Evolutionary conservation across 495 filamentous ascomycete genomes (phyloP), one percentile per base, ranked within the genome.

Genomic region (Niebla homalea): DNA sequence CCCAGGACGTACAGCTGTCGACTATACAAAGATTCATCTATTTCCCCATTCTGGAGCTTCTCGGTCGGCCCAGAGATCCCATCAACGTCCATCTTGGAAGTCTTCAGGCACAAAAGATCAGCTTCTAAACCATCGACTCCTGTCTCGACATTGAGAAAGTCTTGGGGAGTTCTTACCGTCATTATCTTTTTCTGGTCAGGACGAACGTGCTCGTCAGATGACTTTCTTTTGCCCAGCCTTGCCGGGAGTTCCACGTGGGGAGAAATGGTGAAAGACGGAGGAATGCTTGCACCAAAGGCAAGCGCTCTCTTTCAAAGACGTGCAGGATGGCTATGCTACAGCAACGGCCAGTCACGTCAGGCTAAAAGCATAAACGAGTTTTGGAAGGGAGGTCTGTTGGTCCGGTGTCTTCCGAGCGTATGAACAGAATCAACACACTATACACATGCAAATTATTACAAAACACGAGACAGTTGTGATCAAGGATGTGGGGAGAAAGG

Each of bases 11-110:
- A 94, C 42, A 99, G 86, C 69, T 99, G 93, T 50, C 93, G 79
- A 67, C 89, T 95, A 75, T 99, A 99, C 55, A 99, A 77, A 46
- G 85, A 87, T 69, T 99, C 93, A 64, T 99, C 93, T 69, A 99
- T 97, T 57, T 93, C 74, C 37, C 71, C 73, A 51, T 79, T 70
- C 58, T 81, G 78, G 57, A 83, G 72, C 60, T 70, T 57, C 60
- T 79, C 76, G 56, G 73, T 66, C 36, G 67, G 70, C 38, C 76
- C 71, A 50, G 72, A 64, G 45, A 71, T 68, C 54, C 67, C 78
- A 67, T 94, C 87, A 54, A 92, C 76, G 70, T 95, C 79, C 84
- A 94, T 89, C 52, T 78, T 80, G 68, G 73, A 76, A 64, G 86
- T 83, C 73, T 70, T 25, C 22, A 19, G 22, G 36, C 49, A 37